Base-by-base conservation (phyloP, 2,329 filamentous ascomycete species). In the Colletotrichum spaethianum region DNA sequence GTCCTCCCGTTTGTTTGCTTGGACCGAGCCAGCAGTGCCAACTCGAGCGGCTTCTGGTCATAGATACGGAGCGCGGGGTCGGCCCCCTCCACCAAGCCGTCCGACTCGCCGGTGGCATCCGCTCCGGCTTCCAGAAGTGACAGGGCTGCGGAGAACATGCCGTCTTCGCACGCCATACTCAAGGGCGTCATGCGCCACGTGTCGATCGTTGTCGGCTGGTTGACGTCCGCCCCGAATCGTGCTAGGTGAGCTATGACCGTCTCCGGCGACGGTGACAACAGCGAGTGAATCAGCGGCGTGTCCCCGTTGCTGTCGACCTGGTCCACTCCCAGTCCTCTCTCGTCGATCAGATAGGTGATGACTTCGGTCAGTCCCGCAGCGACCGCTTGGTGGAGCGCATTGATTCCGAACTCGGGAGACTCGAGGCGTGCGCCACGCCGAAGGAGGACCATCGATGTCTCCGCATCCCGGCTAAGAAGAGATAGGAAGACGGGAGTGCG, bases 291-390 rank as follows among this genome's bases (percentile, higher is more conserved):
- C n/a, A n/a, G n/a, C n/a, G n/a, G n/a, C n/a, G n/a, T n/a, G n/a
- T n/a, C n/a, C n/a, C n/a, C n/a, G n/a, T n/a, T n/a, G n/a, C n/a
- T n/a, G n/a, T n/a, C n/a, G n/a, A n/a, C n/a, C n/a, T n/a, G n/a
- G n/a, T n/a, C n/a, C n/a, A n/a, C n/a, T n/a, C n/a, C n/a, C n/a
- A n/a, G n/a, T n/a, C n/a, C n/a, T n/a, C n/a, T n/a, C n/a, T n/a
- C n/a, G n/a, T n/a, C n/a, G n/a, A 67, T 52, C 2, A 67, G 36
- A 26, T 67, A 67, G 5, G 26, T 53, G 1, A 67, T 67, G 1
- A 67, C 23, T 20, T 60, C 3, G 6, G 26, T 67, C 3, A 67
- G 36, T 42, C 26, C 3, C 1, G 18, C 8, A 26, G 36, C 3
- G 0, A 20, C 33, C 1, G 26, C 55, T 60, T 67, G 4, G 9